These are phyloP conservation scores for Sporothrix euskadiensis DNA, from an alignment of 2,329 filamentous ascomycete genomes.

Conservation along the genomic window DNA sequence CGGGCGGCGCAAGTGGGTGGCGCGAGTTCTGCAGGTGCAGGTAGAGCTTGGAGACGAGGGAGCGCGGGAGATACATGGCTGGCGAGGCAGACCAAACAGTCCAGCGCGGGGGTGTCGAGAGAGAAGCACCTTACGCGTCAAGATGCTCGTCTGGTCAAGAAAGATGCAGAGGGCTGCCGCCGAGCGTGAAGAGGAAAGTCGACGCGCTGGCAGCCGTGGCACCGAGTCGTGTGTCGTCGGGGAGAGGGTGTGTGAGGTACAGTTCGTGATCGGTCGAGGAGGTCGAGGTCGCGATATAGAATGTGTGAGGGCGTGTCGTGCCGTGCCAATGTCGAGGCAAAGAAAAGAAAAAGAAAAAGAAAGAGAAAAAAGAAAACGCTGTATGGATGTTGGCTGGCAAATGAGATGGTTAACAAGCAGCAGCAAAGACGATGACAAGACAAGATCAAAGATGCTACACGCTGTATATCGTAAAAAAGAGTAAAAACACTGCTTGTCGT, in stretches of 20 bases:
- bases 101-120: constrained; percentile 28
- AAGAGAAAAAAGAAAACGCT: not conserved
- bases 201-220: constrained; percentile 13
- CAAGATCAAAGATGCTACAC: not conserved
- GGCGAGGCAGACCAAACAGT: not conserved
- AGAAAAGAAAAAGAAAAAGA: not conserved
- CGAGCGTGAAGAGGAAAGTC: not conserved
- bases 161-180: constrained; percentile 3
- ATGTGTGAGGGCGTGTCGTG: not conserved
- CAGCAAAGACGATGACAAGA: constrained; percentile 11
- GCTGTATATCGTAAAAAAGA: not conserved
- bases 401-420: not conserved
- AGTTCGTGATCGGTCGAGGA: not conserved
- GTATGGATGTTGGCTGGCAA: not conserved
- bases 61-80: constrained; percentile 90
- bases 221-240: constrained; percentile 5
- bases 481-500: not conserved
- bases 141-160: not conserved
- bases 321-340: not conserved
- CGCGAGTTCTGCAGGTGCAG: constrained; percentile 81
- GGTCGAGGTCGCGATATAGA: not conserved
- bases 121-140: constrained; percentile 38
- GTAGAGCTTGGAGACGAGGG: constrained; percentile 88
- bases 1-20: constrained; percentile 86
- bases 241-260: not conserved